Evolutionary conservation across 2,329 filamentous ascomycete genomes (phyloP), one percentile per base, ranked within the genome.

Genomic region (Didymosphaeria variabile): DNA sequence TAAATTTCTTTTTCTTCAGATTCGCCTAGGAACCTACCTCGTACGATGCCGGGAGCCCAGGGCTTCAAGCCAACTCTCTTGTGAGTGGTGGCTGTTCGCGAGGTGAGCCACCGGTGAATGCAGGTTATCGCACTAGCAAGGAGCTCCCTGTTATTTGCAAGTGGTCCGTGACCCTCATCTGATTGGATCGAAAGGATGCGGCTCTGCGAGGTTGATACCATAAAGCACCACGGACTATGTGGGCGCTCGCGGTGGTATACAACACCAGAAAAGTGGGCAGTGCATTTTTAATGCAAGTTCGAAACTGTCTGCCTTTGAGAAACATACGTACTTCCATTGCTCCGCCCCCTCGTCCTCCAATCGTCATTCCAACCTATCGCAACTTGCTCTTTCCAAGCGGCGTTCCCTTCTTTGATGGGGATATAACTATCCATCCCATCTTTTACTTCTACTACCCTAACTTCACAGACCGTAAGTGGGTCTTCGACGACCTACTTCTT

Each of bases 201-300:
- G 75, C 75, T 77, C 75, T 77, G 75, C 74, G 60, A 69, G 26
- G 31, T 29, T 59, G 56, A 58, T 57, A 67, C 61, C 72, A 75
- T 77, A 77, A 76, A 77, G 68, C 62, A 70, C 26, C 59, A 63
- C 52, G 61, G 56, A 65, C 58, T 62, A 68, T 68, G 67, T 46
- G 60, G 63, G 63, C 55, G 64, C 62, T 54, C 65, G 60, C 29
- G 59, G 61, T 61, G 65, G 62, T 62, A 63, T 66, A 67, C 62
- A 54, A 65, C 61, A 65, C 65, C 61, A 63, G 59, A 66, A 53
- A 58, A 63, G 63, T 56, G 64, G 72, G 73, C 73, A 68, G 72
- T 75, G 69, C 74, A 34, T 56, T 55, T 55, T 51, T 62, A 51
- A 59, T 40, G 57, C 64, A 62, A 60, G 54, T 62, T 64, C 38